Evolutionary conservation across 2,329 filamentous ascomycete species (phyloP), one percentile per base, ranked within the genome.

Genomic region (Penicillium olsonii): DNA sequence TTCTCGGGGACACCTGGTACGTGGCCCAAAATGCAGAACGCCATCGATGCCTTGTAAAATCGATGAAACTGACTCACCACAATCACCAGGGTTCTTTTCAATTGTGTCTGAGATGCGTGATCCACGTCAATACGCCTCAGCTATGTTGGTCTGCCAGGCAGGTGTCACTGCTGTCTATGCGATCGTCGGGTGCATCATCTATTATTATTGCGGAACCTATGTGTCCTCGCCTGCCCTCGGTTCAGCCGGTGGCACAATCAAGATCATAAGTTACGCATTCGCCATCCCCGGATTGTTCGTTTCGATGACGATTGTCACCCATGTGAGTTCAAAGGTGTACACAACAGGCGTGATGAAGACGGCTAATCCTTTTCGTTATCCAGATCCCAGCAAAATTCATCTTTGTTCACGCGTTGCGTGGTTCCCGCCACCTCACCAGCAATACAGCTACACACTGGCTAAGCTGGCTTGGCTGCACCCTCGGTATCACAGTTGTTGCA

Each of bases 21-120:
- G 29, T 31, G 22, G 8, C n/a, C n/a, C n/a, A 24, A 24, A 24
- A 24, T 24, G 22, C 22, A 24, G 22, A 24, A 24, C 22, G 8
- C 5, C 22, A 24, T 24, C 8, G 8, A 4, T 24, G 22, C 22
- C 5, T 24, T 4, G 22, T 4, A 24, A 5, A 8, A 24, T 24
- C 22, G 12, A 15, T 2, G 7, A 31, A 5, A 31, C 7, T 6
- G 12, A n/a, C 29, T 31, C 14, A 31, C n/a, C n/a, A 11, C 4
- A 2, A n/a, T 6, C 29, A 4, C n/a, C 12, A 2, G 56, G 49
- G 2, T 70, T 67, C 50, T 64, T 70, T 53, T 54, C 64, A 8
- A 66, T 71, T 31, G 57, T 68, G 2, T 62, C 68, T 4, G 69
- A 72, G 49, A 72, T 72, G 68, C 59, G 58, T 1, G 59, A 68